A percentile compares a stretch with the other conserved stretches of the same genome.
Evolutionary conservation across 768 basidiomycete genomes (phyloP).

Genomic region (Tulasnella sp.): DNA sequence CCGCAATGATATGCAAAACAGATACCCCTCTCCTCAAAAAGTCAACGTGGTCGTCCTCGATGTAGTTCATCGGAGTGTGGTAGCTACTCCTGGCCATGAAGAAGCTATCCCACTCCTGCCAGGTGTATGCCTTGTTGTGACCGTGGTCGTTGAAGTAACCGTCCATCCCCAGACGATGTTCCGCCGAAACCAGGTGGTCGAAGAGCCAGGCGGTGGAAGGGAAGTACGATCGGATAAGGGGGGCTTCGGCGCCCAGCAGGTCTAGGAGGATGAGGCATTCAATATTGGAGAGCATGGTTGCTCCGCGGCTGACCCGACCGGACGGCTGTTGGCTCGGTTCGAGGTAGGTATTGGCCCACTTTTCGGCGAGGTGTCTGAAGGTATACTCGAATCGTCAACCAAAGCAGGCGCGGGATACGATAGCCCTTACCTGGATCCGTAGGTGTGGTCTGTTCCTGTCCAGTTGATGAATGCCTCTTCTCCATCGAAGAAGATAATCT

Average conservation of each 20-base stretch:
- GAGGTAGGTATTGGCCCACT: slow-evolving; percentile 65
- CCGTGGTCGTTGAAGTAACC: slow-evolving; percentile 38
- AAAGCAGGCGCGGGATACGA: too few relatives aligned
- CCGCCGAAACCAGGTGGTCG: slow-evolving; percentile 60
- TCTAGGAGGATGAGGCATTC: slow-evolving; percentile 91
- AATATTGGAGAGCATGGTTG: slow-evolving; percentile 62
- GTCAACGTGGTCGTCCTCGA: slow-evolving; percentile 91
- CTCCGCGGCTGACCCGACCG: slow-evolving; percentile 30
- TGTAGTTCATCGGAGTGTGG: slow-evolving; percentile 26
- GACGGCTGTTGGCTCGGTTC: slow-evolving; percentile 45
- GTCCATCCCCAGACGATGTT: slow-evolving; percentile 52
- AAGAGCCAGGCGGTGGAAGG: slow-evolving; percentile 89
- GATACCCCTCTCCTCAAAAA: slow-evolving; percentile 76
- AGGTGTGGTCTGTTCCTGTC: slow-evolving; percentile 83
- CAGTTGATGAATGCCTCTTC: slow-evolving; percentile 92
- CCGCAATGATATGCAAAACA: slow-evolving; percentile 79
- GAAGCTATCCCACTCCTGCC: slow-evolving; percentile 35
- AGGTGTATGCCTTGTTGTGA: background rate
- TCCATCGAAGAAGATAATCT: slow-evolving; percentile 92
- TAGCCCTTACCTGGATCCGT: slow-evolving; percentile 85
- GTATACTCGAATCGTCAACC: background rate
- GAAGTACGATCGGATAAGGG: slow-evolving; percentile 70
- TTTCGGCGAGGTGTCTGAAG: slow-evolving; percentile 71
- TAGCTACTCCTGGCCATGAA: slow-evolving; percentile 43
- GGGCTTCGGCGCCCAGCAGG: slow-evolving; percentile 68